Conservation (phyloP, 148 eudicot species). For the Gaultheria prostrata region DNA sequence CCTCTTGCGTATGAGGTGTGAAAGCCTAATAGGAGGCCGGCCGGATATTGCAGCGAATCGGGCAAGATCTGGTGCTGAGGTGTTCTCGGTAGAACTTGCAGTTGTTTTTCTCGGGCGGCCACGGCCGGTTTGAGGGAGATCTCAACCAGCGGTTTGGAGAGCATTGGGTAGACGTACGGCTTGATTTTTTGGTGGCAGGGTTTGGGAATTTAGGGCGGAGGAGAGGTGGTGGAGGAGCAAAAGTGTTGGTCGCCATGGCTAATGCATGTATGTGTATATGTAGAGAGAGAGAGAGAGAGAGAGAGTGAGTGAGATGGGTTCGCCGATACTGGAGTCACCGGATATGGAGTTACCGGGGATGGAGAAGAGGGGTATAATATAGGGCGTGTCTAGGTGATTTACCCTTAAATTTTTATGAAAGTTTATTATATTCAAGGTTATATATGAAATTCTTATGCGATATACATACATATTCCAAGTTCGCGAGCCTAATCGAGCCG, state of each 20-base stretch:
- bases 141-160: slow-evolving; percentile 23
- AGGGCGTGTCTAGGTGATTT: too few relatives aligned
- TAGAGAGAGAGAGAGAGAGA: slow-evolving; percentile 18
- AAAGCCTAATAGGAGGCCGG: slow-evolving; percentile 56
- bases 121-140: slow-evolving; percentile 3
- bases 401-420: too few relatives aligned
- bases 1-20: too few relatives aligned
- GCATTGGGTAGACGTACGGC: background rate
- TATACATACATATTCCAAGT: too few relatives aligned
- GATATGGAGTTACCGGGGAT: too few relatives aligned
- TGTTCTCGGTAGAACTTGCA: slow-evolving; percentile 1
- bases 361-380: too few relatives aligned
- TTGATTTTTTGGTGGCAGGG: background rate
- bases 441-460: too few relatives aligned
- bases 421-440: too few relatives aligned
- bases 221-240: slow-evolving; percentile 17
- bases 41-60: slow-evolving; percentile 56
- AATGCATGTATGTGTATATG: background rate
- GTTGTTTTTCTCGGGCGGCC: slow-evolving; percentile 15
- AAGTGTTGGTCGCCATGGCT: slow-evolving; percentile 11
- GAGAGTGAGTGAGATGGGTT: too few relatives aligned
- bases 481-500: too few relatives aligned
- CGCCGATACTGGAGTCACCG: too few relatives aligned
- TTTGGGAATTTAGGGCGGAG: slow-evolving; percentile 19
- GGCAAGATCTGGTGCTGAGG: slow-evolving; percentile 29